Percentiles rank a stretch among this genome's conserved stretches.
These are phyloP conservation scores for Colletotrichum ledebouriae DNA, from an alignment of 2,329 filamentous ascomycete species.

Conservation along the genomic window DNA sequence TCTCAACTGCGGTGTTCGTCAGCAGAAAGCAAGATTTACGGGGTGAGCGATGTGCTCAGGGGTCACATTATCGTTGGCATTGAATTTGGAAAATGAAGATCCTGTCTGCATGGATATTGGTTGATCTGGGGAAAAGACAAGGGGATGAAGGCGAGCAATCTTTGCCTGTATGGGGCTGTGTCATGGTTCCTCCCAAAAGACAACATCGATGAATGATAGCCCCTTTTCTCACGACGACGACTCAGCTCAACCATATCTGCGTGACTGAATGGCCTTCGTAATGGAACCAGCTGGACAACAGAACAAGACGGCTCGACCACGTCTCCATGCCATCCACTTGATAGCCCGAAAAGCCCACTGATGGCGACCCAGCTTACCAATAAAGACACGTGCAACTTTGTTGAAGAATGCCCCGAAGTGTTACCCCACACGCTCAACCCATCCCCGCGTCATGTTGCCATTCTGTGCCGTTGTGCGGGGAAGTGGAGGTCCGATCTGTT, in stretches of 20 bases:
- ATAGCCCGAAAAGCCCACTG: not conserved
- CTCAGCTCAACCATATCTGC: slow-evolving; percentile 1
- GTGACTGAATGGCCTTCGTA: not conserved
- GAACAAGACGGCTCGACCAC: slow-evolving; percentile 8
- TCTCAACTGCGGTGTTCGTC: not conserved
- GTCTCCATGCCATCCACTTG: not conserved
- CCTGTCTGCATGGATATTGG: not conserved
- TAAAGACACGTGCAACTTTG: slow-evolving; percentile 20
- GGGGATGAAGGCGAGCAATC: not conserved
- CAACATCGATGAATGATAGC: not conserved
- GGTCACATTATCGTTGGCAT: slow-evolving; percentile 1
- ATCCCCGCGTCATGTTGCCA: slow-evolving; percentile 35
- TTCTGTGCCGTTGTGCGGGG: slow-evolving; percentile 27
- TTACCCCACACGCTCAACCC: slow-evolving; percentile 19
- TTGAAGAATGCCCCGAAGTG: slow-evolving; percentile 18
- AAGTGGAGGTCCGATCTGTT: slow-evolving; percentile 25
- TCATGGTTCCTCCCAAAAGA: not conserved
- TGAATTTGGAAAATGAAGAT: not conserved
- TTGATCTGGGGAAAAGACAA: not conserved
- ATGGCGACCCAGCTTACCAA: slow-evolving; percentile 17
- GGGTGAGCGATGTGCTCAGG: not conserved
- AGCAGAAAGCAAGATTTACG: not conserved
- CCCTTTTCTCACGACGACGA: not conserved
- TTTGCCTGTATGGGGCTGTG: not conserved
- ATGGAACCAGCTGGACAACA: slow-evolving; percentile 3